Percentiles rank a stretch among this genome's conserved stretches.
These are phyloP conservation scores for Biancaea sappan DNA, from an alignment of 306 rosid genomes.

Conservation along the genomic window DNA sequence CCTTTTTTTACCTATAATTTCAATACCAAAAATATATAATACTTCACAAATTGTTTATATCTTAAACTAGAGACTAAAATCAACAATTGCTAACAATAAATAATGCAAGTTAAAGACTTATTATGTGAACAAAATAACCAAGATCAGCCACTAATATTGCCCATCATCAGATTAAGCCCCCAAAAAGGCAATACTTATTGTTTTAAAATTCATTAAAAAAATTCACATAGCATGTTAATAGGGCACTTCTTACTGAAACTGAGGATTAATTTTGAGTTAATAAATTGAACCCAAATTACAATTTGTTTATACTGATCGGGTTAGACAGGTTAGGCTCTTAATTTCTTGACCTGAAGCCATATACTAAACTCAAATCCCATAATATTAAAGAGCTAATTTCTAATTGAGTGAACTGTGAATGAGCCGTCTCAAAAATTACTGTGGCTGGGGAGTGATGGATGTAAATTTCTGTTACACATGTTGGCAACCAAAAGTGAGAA, in stretches of 20 bases:
- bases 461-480: neutral
- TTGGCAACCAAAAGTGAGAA: conserved; percentile 4
- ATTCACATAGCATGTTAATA: neutral
- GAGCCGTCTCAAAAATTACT: neutral
- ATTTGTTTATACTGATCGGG: neutral
- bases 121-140: neutral
- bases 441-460: neutral
- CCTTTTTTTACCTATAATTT: neutral
- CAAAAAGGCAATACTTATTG: neutral
- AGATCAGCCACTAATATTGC: neutral
- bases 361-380: neutral
- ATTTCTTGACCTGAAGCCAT: neutral
- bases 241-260: neutral
- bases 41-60: neutral
- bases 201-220: neutral
- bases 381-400: neutral
- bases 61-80: neutral
- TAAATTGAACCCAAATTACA: neutral
- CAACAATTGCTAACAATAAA: neutral
- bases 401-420: neutral
- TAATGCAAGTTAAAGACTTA: neutral
- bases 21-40: neutral
- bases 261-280: neutral
- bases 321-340: neutral
- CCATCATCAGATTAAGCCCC: too few relatives aligned